Evolutionary conservation across 2,329 filamentous ascomycete species (phyloP).

Genomic region (Microcera coccophila): DNA sequence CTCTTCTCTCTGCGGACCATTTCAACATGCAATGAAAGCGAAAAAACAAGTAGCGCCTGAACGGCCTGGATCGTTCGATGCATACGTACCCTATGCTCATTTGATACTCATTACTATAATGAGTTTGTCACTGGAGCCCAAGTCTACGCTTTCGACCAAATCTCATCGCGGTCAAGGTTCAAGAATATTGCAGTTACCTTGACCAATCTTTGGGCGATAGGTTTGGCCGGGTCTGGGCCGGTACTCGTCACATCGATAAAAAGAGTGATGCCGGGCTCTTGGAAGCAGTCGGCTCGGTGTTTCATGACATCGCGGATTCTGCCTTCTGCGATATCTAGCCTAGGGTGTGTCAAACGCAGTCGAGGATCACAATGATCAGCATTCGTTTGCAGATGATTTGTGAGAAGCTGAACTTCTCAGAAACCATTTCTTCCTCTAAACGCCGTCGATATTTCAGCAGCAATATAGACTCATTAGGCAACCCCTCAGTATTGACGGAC

Average conservation of each 20-base stretch:
- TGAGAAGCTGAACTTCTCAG: neutral
- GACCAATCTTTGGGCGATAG: neutral
- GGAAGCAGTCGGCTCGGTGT: neutral
- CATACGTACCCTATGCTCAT: too few relatives aligned
- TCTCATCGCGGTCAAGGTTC: neutral
- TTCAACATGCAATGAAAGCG: too few relatives aligned
- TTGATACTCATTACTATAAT: too few relatives aligned
- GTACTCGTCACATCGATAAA: neutral
- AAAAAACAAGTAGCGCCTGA: too few relatives aligned
- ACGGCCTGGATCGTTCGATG: too few relatives aligned
- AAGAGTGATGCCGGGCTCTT: neutral
- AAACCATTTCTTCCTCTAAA: neutral
- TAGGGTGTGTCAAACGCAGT: too few relatives aligned
- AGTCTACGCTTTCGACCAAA: too few relatives aligned
- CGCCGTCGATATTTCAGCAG: neutral
- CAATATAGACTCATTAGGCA: neutral
- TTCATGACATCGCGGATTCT: neutral
- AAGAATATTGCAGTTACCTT: neutral
- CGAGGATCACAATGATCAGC: too few relatives aligned
- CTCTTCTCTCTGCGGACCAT: too few relatives aligned
- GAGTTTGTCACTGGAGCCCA: too few relatives aligned
- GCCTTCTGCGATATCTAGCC: neutral
- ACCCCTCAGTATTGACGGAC: too few relatives aligned
- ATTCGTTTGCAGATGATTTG: neutral
- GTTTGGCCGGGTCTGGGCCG: neutral